Evolutionary conservation across 306 rosid species (phyloP), one percentile per base, ranked within the genome.

Genomic region (Parietaria judaica): DNA sequence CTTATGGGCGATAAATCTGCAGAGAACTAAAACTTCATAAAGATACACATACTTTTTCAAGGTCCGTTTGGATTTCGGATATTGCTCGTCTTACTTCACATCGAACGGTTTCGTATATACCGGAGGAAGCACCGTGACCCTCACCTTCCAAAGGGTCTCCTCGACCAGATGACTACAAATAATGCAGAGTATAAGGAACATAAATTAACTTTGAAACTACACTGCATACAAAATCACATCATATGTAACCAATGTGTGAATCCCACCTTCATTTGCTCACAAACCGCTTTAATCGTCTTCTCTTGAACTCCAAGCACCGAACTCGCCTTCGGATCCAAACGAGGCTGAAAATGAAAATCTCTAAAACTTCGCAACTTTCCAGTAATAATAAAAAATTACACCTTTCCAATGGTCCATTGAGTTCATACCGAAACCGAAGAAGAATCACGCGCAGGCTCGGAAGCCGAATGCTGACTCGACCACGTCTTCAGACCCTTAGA

Each of bases 11-110:
- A 1, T 23, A 2, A 23, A 23, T 23, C 1, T 23, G 31, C 31
- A 23, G 31, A 23, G 2, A 23, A 23, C n/a, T n/a, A n/a, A n/a
- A n/a, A n/a, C n/a, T n/a, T 2, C 56, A 34, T n/a, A 51, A 65
- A 49, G 54, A 71, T 16, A 3, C 70, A 80, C 86, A 70, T 79
- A 92, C 98, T 58, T 39, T 88, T 68, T 80, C 82, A 62, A 88
- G 88, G 69, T 88, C 98, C 66, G 57, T 80, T 76, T 86, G 98
- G 61, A 92, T 84, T 74, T 88, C 95, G 50, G 82, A 79, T 66
- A 92, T 79, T 58, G 90, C 98, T 36, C 88, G 94, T 68, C 90
- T 84, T 65, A 92, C 96, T 88, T 92, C 96, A 44, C 81, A 75
- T 36, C 94, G 86, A 68, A 88, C 91, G 9, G 96, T 82, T 76